These are phyloP conservation scores for Aciculosporium take DNA, from an alignment of 2,329 filamentous ascomycete species.

Conservation along the genomic window DNA sequence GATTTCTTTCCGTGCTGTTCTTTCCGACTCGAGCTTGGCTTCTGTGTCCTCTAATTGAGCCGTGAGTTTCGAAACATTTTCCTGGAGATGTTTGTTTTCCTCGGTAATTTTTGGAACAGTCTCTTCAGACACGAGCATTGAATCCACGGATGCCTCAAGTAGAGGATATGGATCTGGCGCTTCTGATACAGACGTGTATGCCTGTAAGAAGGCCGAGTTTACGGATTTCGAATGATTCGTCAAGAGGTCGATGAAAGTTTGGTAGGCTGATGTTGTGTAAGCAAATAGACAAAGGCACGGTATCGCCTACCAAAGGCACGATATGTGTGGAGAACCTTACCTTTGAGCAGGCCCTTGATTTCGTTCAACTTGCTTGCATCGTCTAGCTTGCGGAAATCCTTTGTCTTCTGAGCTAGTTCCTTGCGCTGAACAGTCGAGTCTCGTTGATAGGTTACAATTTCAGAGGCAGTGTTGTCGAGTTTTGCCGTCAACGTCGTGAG, in stretches of 20 bases:
- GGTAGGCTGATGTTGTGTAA: slow-evolving; percentile 55
- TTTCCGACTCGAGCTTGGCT: slow-evolving; percentile 63
- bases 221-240: slow-evolving; percentile 93
- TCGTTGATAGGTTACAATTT: slow-evolving; percentile 83
- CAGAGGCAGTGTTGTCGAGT: slow-evolving; percentile 86
- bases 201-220: slow-evolving; percentile 81
- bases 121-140: slow-evolving; percentile 81
- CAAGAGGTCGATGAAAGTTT: slow-evolving; percentile 90
- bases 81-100: slow-evolving; percentile 80
- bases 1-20: slow-evolving; percentile 54
- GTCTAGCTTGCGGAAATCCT: slow-evolving; percentile 90
- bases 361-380: slow-evolving; percentile 76
- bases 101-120: slow-evolving; percentile 77
- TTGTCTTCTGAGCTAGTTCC: slow-evolving; percentile 96
- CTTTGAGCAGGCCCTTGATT: slow-evolving; percentile 79
- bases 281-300: background rate
- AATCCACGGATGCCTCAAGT: slow-evolving; percentile 90
- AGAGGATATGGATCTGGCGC: slow-evolving; percentile 92
- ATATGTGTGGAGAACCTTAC: slow-evolving; percentile 27
- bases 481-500: slow-evolving; percentile 69
- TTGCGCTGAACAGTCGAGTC: slow-evolving; percentile 95
- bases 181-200: slow-evolving; percentile 88
- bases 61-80: slow-evolving; percentile 60
- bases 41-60: slow-evolving; percentile 74
- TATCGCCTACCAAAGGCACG: background rate